A percentile compares a stretch with the other conserved stretches of the same genome.
These are phyloP conservation scores for Nymphaea thermarum DNA, from an alignment of 164 flowering plant genomes.

Conservation along the genomic window DNA sequence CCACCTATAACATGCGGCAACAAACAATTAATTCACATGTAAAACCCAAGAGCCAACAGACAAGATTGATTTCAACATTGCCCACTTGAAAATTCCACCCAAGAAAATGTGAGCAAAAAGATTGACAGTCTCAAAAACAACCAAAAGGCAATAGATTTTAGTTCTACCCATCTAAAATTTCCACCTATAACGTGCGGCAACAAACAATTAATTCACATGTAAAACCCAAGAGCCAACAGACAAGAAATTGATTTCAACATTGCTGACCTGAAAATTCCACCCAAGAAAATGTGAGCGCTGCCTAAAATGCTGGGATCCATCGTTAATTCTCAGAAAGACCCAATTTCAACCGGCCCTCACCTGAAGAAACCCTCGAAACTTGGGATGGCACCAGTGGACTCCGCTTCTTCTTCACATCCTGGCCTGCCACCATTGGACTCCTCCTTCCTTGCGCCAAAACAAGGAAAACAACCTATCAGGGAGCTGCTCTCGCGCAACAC, in stretches of 20 bases:
- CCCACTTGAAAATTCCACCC: too few species aligned
- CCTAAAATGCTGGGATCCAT: background rate
- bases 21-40: background rate
- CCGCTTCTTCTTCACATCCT: constrained; percentile 12
- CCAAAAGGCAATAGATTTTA: too few species aligned
- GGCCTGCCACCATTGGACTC: constrained; percentile 10
- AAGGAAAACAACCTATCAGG: constrained; percentile 29
- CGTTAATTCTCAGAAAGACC: background rate
- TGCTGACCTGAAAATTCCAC: background rate
- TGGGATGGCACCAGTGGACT: constrained; percentile 11
- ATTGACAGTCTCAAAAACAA: too few species aligned
- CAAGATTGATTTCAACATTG: too few species aligned
- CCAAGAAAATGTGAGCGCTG: too few species aligned
- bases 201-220: background rate
- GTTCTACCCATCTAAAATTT: too few species aligned
- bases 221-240: background rate
- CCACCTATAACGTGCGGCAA: too few species aligned
- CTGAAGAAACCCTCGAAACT: constrained; percentile 23
- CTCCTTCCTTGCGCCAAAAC: constrained; percentile 27
- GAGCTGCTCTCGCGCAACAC: constrained; percentile 7
- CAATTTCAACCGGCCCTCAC: constrained; percentile 8
- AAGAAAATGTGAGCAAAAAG: too few species aligned
- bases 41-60: background rate
- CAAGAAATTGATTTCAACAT: background rate
- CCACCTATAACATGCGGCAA: too few species aligned